A percentile compares a stretch with the other conserved stretches of the same genome.
Evolutionary conservation across 164 flowering plant species (phyloP).

Genomic region (Aristolochia contorta): DNA sequence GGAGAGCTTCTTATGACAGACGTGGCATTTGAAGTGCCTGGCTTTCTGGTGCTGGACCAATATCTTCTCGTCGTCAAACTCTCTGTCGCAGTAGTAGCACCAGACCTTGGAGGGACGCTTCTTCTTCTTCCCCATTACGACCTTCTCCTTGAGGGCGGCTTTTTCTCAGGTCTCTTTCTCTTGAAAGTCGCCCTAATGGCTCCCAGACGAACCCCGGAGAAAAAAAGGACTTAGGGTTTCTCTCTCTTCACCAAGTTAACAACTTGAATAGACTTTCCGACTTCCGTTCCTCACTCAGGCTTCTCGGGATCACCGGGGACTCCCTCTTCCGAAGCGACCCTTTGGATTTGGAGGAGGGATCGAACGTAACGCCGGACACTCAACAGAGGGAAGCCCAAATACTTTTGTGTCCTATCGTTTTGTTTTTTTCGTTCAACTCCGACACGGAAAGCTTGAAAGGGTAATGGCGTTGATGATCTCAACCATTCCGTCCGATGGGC

Average conservation of each 20-base stretch:
- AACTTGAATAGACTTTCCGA: too few species aligned
- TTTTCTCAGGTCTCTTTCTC: not conserved
- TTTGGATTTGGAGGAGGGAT: too few species aligned
- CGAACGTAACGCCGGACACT: too few species aligned
- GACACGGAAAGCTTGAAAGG: too few species aligned
- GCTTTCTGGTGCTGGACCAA: constrained; percentile 98
- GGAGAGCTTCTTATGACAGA: constrained; percentile 96
- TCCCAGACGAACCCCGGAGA: not conserved
- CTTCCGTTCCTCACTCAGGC: too few species aligned
- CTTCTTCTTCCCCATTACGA: constrained; percentile 49
- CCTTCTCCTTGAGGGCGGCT: constrained; percentile 1
- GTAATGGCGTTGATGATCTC: too few species aligned
- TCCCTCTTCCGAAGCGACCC: too few species aligned
- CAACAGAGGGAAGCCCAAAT: too few species aligned
- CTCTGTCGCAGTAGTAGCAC: constrained; percentile 97
- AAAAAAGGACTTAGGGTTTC: constrained; percentile 4
- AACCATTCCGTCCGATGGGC: too few species aligned
- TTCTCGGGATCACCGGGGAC: too few species aligned
- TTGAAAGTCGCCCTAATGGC: too few species aligned
- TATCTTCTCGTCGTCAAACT: constrained; percentile 97
- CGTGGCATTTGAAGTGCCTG: constrained; percentile 97
- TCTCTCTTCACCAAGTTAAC: not conserved
- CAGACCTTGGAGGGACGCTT: constrained; percentile 88
- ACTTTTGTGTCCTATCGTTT: constrained; percentile 18
- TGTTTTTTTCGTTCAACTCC: constrained; percentile 54